Percentiles rank a stretch among this genome's conserved stretches.
phyloP scores from a whole-genome alignment of 1,139 yeast species.

The Hyphopichia wangnamkhiaoensis region DNA sequence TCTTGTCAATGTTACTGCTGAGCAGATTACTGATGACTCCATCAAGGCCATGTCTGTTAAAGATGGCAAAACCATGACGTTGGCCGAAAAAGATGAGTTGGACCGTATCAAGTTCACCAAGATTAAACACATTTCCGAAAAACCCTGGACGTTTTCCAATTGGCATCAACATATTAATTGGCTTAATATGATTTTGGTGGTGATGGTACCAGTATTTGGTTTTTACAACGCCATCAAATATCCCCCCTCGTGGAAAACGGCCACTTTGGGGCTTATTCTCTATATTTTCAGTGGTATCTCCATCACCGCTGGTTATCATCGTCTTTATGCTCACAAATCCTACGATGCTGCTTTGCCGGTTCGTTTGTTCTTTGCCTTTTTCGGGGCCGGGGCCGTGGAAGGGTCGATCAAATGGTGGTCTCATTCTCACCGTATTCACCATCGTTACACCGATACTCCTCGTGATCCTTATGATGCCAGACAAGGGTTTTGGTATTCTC shows the following conservation, averaged over 20 bases:
- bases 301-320: conserved; percentile 84
- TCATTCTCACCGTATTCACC: conserved; percentile 95
- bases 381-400: conserved; percentile 94
- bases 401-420: conserved; percentile 99
- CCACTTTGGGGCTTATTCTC: conserved; percentile 57
- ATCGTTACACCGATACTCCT: conserved; percentile 93
- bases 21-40: conserved; percentile 56
- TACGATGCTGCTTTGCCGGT: conserved; percentile 76
- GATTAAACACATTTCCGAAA: conserved; percentile 79
- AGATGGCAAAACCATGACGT: conserved; percentile 12
- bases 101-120: conserved; percentile 50
- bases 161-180: conserved; percentile 92
- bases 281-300: conserved; percentile 81
- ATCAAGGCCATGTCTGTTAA: conserved; percentile 28
- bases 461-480: conserved; percentile 98
- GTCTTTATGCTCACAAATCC: conserved; percentile 81
- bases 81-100: conserved; percentile 56
- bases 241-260: conserved; percentile 63
- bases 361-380: conserved; percentile 70
- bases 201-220: conserved; percentile 70
- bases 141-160: conserved; percentile 82
- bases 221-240: conserved; percentile 45
- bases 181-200: conserved; percentile 82
- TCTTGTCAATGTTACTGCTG: conserved; percentile 66
- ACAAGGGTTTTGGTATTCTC: conserved; percentile 93